phyloP scores from a whole-genome alignment of 805 yeast genomes.

The Metschnikowia arizonensis region DNA sequence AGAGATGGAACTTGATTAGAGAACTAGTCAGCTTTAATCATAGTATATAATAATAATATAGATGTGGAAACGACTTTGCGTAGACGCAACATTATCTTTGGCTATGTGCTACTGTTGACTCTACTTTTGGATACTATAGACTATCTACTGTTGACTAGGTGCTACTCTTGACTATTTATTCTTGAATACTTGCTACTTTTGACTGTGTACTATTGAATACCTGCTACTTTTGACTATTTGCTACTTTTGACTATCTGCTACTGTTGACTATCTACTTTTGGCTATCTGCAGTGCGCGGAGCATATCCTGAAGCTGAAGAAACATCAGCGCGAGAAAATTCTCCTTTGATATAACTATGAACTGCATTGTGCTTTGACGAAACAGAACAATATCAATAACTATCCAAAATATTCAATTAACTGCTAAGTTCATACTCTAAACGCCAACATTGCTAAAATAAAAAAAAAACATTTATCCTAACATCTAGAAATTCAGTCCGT shows the following conservation, averaged over 20 bases:
- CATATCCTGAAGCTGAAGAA: neutral
- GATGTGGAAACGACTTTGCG: slow-evolving; percentile 1
- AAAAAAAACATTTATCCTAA: neutral
- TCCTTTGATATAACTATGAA: neutral
- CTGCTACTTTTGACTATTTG: too few species aligned
- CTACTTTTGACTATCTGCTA: neutral
- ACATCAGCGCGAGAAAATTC: slow-evolving; percentile 8
- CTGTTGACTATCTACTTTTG: too few species aligned
- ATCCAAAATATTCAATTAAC: neutral
- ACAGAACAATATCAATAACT: neutral
- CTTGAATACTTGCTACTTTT: too few species aligned
- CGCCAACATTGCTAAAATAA: neutral
- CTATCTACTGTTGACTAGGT: too few species aligned
- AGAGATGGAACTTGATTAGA: slow-evolving; percentile 22
- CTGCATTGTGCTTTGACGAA: slow-evolving; percentile 2
- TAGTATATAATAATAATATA: slow-evolving; percentile 2
- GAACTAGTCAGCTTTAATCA: neutral
- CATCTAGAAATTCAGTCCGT: neutral
- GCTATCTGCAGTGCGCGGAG: slow-evolving; percentile 4
- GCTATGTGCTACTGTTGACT: neutral
- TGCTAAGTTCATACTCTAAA: neutral
- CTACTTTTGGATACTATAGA: too few species aligned
- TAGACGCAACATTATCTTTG: neutral
- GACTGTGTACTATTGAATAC: too few species aligned
- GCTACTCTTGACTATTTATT: too few species aligned